Conservation (phyloP, 1,284 basidiomycete species). For the Xanthoconium separans region DNA sequence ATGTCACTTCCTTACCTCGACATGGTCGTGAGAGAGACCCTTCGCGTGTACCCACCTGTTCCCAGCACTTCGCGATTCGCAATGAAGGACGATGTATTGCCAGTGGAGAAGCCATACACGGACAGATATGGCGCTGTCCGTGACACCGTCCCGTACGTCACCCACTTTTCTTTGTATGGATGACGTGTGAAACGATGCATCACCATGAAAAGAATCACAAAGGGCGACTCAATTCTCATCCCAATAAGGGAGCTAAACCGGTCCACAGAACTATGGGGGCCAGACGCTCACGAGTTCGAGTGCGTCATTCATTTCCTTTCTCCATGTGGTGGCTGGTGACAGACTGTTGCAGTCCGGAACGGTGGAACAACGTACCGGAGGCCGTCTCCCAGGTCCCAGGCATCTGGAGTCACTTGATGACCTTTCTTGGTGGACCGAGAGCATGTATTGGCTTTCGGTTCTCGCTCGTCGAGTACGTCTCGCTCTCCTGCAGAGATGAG, state of each 20-base stretch:
- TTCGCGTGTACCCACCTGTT: conserved; percentile 67
- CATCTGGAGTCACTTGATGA: conserved; percentile 57
- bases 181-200: background rate
- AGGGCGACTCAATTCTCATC: conserved; percentile 38
- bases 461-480: conserved; percentile 57
- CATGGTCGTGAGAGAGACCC: conserved; percentile 62
- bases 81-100: conserved; percentile 56
- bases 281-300: conserved; percentile 39
- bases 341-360: conserved; percentile 44
- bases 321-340: rapidly evolving
- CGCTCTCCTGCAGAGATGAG: background rate
- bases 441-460: conserved; percentile 73
- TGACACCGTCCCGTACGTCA: conserved; percentile 23
- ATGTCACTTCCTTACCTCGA: conserved; percentile 59
- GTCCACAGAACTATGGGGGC: conserved; percentile 44
- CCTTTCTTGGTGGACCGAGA: conserved; percentile 60
- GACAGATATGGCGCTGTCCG: conserved; percentile 41
- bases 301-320: background rate
- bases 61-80: conserved; percentile 50
- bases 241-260: conserved; percentile 42
- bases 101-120: conserved; percentile 44
- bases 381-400: conserved; percentile 49
- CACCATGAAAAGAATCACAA: conserved; percentile 29
- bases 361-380: conserved; percentile 53
- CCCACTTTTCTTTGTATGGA: no score